Percentiles rank a stretch among this genome's conserved stretches.
These are phyloP conservation scores for Vitis hybrid DNA, from an alignment of 177 flowering plant species.

Conservation along the genomic window DNA sequence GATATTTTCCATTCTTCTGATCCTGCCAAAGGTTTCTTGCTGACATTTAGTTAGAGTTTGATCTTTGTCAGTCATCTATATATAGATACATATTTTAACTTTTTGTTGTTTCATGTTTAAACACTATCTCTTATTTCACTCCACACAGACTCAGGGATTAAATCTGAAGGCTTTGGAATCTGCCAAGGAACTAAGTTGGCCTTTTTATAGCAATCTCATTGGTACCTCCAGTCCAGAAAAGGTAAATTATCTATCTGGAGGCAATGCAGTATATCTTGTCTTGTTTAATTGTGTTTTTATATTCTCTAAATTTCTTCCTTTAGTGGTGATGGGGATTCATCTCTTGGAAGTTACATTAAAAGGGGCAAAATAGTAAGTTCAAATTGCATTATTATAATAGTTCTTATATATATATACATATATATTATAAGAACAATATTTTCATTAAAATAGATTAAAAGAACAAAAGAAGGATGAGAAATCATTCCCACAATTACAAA, in stretches of 20 bases:
- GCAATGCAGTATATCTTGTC: constrained; percentile 12
- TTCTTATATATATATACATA: too few relatives aligned
- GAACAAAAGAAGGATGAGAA: too few relatives aligned
- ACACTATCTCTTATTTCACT: background rate
- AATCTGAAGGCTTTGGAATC: constrained; percentile 67
- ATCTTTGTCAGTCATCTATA: background rate
- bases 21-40: constrained; percentile 62
- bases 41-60: background rate
- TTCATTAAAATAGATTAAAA: too few relatives aligned
- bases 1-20: constrained; percentile 69
- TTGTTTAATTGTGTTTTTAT: background rate
- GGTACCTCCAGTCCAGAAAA: constrained; percentile 23
- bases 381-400: too few relatives aligned
- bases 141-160: constrained; percentile 53
- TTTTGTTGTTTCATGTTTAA: constrained; percentile 1
- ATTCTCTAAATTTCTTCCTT: too few relatives aligned
- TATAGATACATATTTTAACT: background rate
- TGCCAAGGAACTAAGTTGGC: constrained; percentile 56
- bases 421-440: too few relatives aligned
- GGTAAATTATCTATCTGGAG: constrained; percentile 22
- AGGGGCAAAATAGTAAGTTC: too few relatives aligned
- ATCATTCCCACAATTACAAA: too few relatives aligned
- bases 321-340: too few relatives aligned
- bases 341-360: too few relatives aligned
- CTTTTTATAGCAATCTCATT: constrained; percentile 49